Conservation (phyloP, 768 basidiomycete genomes). For the Rickenella mellea region DNA sequence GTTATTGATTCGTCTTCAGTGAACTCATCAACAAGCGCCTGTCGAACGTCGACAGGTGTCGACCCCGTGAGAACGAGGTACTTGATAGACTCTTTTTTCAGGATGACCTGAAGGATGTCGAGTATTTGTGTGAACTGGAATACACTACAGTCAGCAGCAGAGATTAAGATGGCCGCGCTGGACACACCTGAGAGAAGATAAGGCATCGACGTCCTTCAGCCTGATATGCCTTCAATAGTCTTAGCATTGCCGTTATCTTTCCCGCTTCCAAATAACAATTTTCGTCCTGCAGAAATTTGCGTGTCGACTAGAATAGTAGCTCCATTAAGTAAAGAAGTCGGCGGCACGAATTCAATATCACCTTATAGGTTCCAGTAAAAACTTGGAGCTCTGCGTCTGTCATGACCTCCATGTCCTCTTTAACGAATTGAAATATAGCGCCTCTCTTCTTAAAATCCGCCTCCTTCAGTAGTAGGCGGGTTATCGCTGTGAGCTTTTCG, state of each 20-base stretch:
- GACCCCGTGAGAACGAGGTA: conserved; percentile 85
- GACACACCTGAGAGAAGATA: conserved; percentile 85
- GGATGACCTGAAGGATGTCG: conserved; percentile 80
- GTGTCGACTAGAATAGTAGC: conserved; percentile 42
- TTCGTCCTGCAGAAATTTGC: conserved; percentile 65
- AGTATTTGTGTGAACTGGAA: conserved; percentile 88
- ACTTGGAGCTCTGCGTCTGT: conserved; percentile 91
- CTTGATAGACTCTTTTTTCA: conserved; percentile 61
- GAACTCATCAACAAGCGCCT: conserved; percentile 92
- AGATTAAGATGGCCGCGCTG: no score
- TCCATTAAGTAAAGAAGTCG: not conserved
- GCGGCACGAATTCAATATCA: conserved; percentile 26
- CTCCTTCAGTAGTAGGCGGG: conserved; percentile 81
- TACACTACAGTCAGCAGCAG: not conserved
- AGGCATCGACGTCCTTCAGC: conserved; percentile 71
- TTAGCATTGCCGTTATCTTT: conserved; percentile 69
- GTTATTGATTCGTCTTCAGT: conserved; percentile 74
- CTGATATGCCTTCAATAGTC: conserved; percentile 59
- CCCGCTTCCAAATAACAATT: conserved; percentile 80
- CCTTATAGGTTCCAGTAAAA: conserved; percentile 83
- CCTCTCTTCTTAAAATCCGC: conserved; percentile 83
- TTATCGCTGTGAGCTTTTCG: conserved; percentile 59
- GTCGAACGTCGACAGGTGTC: conserved; percentile 88
- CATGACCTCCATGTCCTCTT: conserved; percentile 98
- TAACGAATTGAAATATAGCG: conserved; percentile 74